Base-by-base conservation (phyloP, 2,329 filamentous ascomycete species). In the Nemania serpens region DNA sequence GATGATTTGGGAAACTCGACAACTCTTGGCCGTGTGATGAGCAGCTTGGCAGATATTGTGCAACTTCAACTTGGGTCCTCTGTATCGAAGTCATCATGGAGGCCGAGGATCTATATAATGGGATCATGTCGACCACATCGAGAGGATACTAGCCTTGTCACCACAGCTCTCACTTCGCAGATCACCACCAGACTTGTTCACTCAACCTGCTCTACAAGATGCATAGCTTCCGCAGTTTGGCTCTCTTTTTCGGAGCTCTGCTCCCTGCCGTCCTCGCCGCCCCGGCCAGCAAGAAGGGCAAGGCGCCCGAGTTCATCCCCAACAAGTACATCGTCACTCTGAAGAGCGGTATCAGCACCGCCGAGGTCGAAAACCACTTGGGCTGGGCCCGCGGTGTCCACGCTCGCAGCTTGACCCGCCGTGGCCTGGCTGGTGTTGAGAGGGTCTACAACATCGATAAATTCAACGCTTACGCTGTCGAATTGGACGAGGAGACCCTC, bases 381-480 rank as follows among this genome's bases (percentile, higher is more conserved):
- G 69, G 58, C 65, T 75, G 70, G 71, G 74, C 73, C 58, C 68
- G 64, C 48, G 72, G 73, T 46, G 66, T 79, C 7, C 74, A 78
- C 57, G 68, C 68, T 58, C 74, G 72, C 47, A 77, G 75, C 68
- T 59, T 79, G 58, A 64, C 41, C 63, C 69, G 75, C 62, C 72
- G 76, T 63, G 68, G 71, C 66, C 73, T 68, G 25, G 63, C 49
- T 51, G 75, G 75, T 55, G 68, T 82, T 10, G 75, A 79, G 66
- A 76, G 76, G 65, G 75, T 73, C 13, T 81, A 76, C 70, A 71
- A 71, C 42, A 77, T 81, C 66, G 68, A 73, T 42, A 69, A 73
- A 48, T 81, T 78, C 69, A 76, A 77, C 50, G 77, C 70, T 18
- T 79, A 80, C 47, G 70, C 75, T 7, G 77, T 76, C 17, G 73